Evolutionary conservation across 2,329 filamentous ascomycete species (phyloP).

Genomic region (Aspergillus udagawae): DNA sequence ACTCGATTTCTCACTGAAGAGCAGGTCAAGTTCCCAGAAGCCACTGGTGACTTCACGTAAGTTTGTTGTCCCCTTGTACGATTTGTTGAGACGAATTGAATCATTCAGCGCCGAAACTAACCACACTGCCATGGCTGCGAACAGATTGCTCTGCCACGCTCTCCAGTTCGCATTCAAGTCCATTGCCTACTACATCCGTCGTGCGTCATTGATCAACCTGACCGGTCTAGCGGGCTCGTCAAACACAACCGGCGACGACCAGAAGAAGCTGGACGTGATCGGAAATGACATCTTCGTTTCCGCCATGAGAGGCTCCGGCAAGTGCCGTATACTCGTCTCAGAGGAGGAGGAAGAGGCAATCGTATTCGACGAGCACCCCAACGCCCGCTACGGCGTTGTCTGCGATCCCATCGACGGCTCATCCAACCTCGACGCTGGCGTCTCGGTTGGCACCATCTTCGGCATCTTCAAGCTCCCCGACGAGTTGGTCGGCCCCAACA

Average conservation of each 20-base stretch:
- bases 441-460: slow-evolving; percentile 97
- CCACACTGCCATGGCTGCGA: not conserved
- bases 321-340: slow-evolving; percentile 88
- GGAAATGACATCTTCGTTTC: slow-evolving; percentile 97
- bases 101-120: not conserved
- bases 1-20: slow-evolving; percentile 96
- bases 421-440: slow-evolving; percentile 95
- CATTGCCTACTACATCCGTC: slow-evolving; percentile 98
- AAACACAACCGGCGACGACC: slow-evolving; percentile 94
- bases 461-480: slow-evolving; percentile 86
- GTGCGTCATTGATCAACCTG: slow-evolving; percentile 90
- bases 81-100: not conserved
- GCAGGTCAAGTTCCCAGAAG: slow-evolving; percentile 87
- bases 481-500: slow-evolving; percentile 45
- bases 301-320: slow-evolving; percentile 88
- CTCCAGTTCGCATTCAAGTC: slow-evolving; percentile 99
- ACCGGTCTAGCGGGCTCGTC: slow-evolving; percentile 91
- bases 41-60: slow-evolving; percentile 97
- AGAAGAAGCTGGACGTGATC: slow-evolving; percentile 99
- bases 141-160: slow-evolving; percentile 88
- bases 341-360: slow-evolving; percentile 96
- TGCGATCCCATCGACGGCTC: slow-evolving; percentile 98
- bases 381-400: slow-evolving; percentile 84
- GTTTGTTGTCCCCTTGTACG: slow-evolving; percentile 28
- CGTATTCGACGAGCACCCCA: slow-evolving; percentile 70